phyloP scores from a whole-genome alignment of 495 filamentous ascomycete genomes.

The Hypoxylon lenormandii region DNA sequence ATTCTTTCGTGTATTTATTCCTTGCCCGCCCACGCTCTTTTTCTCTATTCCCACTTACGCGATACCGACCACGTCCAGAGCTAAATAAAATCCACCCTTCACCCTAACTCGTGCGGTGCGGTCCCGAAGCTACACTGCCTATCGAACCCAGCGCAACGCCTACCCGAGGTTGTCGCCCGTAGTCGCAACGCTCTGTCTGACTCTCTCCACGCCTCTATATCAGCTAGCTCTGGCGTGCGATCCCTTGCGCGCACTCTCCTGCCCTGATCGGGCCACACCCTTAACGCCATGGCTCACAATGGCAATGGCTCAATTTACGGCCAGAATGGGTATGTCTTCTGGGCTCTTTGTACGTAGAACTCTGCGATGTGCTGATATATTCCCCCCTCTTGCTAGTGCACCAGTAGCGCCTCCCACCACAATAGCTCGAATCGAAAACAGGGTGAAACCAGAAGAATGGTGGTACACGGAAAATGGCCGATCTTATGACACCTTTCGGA shows the following conservation, averaged over 20 bases:
- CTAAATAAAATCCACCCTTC: conserved; percentile 17
- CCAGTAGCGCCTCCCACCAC: conserved; percentile 30
- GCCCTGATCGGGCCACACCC: conserved; percentile 37
- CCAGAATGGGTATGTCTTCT: conserved; percentile 37
- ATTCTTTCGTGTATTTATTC: conserved; percentile 19
- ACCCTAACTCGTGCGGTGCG: conserved; percentile 9
- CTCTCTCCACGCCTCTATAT: conserved; percentile 8
- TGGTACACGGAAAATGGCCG: conserved; percentile 69
- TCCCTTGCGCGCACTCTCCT: conserved; percentile 30
- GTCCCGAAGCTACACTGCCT: conserved; percentile 38
- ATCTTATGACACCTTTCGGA: conserved; percentile 66
- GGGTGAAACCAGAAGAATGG: conserved; percentile 47
- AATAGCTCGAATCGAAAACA: conserved; percentile 41
- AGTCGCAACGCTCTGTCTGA: conserved; percentile 29
- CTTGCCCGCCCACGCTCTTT: conserved; percentile 19
- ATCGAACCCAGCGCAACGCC: conserved; percentile 25
- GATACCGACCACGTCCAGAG: conserved; percentile 21
- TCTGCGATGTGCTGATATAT: conserved; percentile 34
- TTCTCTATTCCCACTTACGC: conserved; percentile 4
- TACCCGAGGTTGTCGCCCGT: conserved; percentile 27
- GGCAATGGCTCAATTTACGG: conserved; percentile 44
- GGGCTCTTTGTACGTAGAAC: conserved; percentile 23
- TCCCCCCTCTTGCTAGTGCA: conserved; percentile 11
- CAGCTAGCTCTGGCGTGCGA: conserved; percentile 18
- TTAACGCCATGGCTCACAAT: conserved; percentile 47